Base-by-base conservation (phyloP, 345 rosid genomes). In the Hibiscus trionum region DNA sequence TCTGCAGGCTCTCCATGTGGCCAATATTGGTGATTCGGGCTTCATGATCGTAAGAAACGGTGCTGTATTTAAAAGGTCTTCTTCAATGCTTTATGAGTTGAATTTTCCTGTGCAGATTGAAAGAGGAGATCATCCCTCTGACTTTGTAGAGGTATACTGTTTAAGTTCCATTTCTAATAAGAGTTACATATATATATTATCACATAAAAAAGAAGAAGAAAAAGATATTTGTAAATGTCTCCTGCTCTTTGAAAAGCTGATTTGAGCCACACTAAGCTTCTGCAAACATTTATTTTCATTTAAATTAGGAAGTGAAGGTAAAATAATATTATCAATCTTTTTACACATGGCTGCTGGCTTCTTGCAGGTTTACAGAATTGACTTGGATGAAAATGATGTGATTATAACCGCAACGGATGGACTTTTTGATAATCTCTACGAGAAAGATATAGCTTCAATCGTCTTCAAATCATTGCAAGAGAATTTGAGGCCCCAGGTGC, bases 21-120 rank as follows among this genome's bases (percentile, higher is more conserved):
- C 90, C 63, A 85, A 82, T 82, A 81, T 88, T 19, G 94, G 97
- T 78, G 90, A 93, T 80, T 84, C 98, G 0, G 91, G 91, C 77
- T 86, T 90, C 83, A 70, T 90, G 46, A 67, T 93, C 72, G 72
- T 92, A 59, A 87, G 97, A 77, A 75, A 84, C 44, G 85, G 87
- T 9, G 46, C 65, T 73, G 70, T 88, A 62, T 72, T 80, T 44
- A 80, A 81, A 71, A 88, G 80, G 53, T 90, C 97, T 21, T 78
- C 83, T 77, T 88, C 87, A 27, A 83, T 85, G 90, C 72, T 81
- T 60, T 89, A 87, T 71, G 93, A 87, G 73, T 88, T 93, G 76
- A 74, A 76, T 78, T 86, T 88, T 79, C 91, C 97, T 4, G 31
- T 90, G 67, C 91, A 69, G 76, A 80, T 90, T 37, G 80, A 70